Evolutionary conservation across 768 basidiomycete genomes (phyloP), one percentile per base, ranked within the genome.

Genomic region (Clitopilus hobsonii): DNA sequence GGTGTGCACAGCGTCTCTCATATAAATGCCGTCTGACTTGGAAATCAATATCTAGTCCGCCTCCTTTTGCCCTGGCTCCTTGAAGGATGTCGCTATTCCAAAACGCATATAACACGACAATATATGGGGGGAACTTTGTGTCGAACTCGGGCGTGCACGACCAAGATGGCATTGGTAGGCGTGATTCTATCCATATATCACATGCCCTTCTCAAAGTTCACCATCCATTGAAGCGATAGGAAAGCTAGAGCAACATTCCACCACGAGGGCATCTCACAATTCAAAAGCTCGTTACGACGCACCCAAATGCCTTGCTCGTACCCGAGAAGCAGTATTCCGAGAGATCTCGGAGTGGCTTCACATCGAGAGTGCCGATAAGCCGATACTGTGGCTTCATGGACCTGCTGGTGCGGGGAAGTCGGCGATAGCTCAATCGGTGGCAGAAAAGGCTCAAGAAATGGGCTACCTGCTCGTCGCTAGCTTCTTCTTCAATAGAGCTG

Each of bases 221-320:
- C n/a, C n/a, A n/a, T n/a, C n/a, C n/a, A n/a, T n/a, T n/a, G n/a
- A n/a, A 36, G 32, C 32, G 4, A 11, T 36, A n/a, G 13, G n/a
- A 36, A n/a, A 36, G 13, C 32, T 36, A n/a, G 13, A 10, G n/a
- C 32, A 14, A 14, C 32, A 36, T n/a, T 14, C 13, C n/a, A n/a
- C 57, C 18, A 16, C 49, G n/a, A 59, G 59, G 10, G 63, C 59
- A 6, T 38, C 54, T 11, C 57, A 60, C 24, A 47, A 64, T 48
- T 60, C 63, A 1, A 53, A 41, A n/a, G 59, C 56, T 24, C 58
- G 58, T 2, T 56, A 54, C n/a, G 59, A 61, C 29, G 56, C 56
- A 2, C 59, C 56, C 60, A 52, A 29, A 38, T 52, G 51, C 38
- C 30, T 36, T 52, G 18, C 51, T 22, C 30, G 51, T 3, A 52